phyloP scores from a whole-genome alignment of 306 rosid species.

The Calophaca sinica region DNA sequence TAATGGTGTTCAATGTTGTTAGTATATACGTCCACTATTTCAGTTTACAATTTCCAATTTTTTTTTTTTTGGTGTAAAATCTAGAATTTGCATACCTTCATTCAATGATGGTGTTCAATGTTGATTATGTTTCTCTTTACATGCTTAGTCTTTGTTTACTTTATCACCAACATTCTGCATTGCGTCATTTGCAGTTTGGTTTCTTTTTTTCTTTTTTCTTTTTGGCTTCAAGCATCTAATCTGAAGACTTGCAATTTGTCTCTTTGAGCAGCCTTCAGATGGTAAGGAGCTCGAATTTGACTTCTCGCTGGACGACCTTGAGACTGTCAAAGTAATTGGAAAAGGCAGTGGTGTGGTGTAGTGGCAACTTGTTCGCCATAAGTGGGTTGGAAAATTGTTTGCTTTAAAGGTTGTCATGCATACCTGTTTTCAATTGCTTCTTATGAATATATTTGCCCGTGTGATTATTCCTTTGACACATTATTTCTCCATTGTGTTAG shows the following conservation, averaged over 20 bases:
- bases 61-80: slow-evolving; percentile 6
- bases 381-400: slow-evolving; percentile 87
- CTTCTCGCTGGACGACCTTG: slow-evolving; percentile 85
- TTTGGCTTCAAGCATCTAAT: slow-evolving; percentile 25
- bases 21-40: not conserved
- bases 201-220: not conserved
- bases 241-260: slow-evolving; percentile 41
- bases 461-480: slow-evolving; percentile 8
- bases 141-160: slow-evolving; percentile 20
- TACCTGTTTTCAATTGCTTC: slow-evolving; percentile 13
- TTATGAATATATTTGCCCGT: slow-evolving; percentile 35
- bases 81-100: not conserved
- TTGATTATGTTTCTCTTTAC: slow-evolving; percentile 36
- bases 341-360: slow-evolving; percentile 92
- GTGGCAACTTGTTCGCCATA: slow-evolving; percentile 96
- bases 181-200: slow-evolving; percentile 16
- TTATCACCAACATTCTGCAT: slow-evolving; percentile 24
- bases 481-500: not conserved
- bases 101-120: slow-evolving; percentile 27
- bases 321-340: slow-evolving; percentile 90
- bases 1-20: slow-evolving; percentile 14
- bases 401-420: slow-evolving; percentile 83
- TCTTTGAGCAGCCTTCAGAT: slow-evolving; percentile 71
- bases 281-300: slow-evolving; percentile 77
- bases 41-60: not conserved